phyloP scores from a whole-genome alignment of 306 rosid genomes.

The Cajanus cajan region DNA sequence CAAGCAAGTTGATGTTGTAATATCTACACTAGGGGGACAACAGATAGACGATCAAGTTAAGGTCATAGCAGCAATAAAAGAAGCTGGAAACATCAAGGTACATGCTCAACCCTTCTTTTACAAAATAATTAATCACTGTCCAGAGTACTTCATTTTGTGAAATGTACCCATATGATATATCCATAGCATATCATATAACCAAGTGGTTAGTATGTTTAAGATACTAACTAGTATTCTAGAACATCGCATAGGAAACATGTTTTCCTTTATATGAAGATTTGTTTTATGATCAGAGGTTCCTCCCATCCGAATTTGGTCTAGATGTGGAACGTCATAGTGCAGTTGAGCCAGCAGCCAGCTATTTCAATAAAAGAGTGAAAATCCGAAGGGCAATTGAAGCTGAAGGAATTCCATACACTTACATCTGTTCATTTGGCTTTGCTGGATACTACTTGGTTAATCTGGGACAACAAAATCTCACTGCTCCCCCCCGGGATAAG shows the following conservation, averaged over 20 bases:
- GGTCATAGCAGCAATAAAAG: conserved; percentile 46
- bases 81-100: conserved; percentile 50
- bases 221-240: too few species aligned
- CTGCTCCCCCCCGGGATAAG: conserved; percentile 39
- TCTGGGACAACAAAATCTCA: conserved; percentile 31
- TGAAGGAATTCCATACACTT: conserved; percentile 38
- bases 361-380: not conserved
- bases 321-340: conserved; percentile 40
- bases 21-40: conserved; percentile 29
- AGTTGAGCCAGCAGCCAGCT: conserved; percentile 18
- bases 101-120: not conserved
- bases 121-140: not conserved
- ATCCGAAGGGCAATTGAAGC: conserved; percentile 33
- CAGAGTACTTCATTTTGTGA: not conserved
- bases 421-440: conserved; percentile 2
- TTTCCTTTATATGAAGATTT: not conserved
- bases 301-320: conserved; percentile 44
- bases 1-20: conserved; percentile 49
- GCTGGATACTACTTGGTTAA: conserved; percentile 29
- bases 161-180: not conserved
- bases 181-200: not conserved
- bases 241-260: too few species aligned
- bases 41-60: conserved; percentile 37
- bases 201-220: too few species aligned
- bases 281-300: conserved; percentile 27